Conservation (phyloP, 1,284 basidiomycete genomes). For the Ustilago loliicola region DNA sequence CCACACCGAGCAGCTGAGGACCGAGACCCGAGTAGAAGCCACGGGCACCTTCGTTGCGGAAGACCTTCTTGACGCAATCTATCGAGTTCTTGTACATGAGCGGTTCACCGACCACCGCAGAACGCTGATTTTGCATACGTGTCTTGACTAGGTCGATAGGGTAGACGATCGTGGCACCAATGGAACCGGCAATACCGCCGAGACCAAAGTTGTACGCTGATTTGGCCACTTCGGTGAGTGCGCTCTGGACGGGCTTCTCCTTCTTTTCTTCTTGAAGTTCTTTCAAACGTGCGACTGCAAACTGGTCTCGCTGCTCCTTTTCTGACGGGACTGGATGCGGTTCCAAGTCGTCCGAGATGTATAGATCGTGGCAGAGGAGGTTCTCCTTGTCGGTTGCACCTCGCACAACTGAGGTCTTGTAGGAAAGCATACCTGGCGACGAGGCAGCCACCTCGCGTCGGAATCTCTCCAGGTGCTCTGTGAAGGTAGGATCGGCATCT, state of each 20-base stretch:
- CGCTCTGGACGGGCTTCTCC: conserved; percentile 46
- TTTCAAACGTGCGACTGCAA: conserved; percentile 34
- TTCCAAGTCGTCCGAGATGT: conserved; percentile 65
- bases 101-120: conserved; percentile 67
- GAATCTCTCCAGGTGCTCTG: conserved; percentile 60
- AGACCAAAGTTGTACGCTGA: conserved; percentile 85
- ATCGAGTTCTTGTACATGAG: conserved; percentile 70
- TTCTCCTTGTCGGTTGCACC: conserved; percentile 56
- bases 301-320: conserved; percentile 22
- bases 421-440: conserved; percentile 64
- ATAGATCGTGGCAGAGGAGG: conserved; percentile 65
- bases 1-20: conserved; percentile 95
- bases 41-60: conserved; percentile 89
- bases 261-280: conserved; percentile 45
- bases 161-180: conserved; percentile 92
- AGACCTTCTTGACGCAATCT: conserved; percentile 94
- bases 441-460: conserved; percentile 59
- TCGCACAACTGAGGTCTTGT: conserved; percentile 61
- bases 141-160: conserved; percentile 91
- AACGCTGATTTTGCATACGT: conserved; percentile 90
- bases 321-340: conserved; percentile 49
- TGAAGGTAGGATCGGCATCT: conserved; percentile 61
- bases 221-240: conserved; percentile 56
- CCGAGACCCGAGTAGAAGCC: conserved; percentile 97
- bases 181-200: conserved; percentile 89